Percentiles rank a stretch among this genome's conserved stretches.
These are phyloP conservation scores for Lachnum nothofagi DNA, from an alignment of 2,329 filamentous ascomycete species.

Conservation along the genomic window DNA sequence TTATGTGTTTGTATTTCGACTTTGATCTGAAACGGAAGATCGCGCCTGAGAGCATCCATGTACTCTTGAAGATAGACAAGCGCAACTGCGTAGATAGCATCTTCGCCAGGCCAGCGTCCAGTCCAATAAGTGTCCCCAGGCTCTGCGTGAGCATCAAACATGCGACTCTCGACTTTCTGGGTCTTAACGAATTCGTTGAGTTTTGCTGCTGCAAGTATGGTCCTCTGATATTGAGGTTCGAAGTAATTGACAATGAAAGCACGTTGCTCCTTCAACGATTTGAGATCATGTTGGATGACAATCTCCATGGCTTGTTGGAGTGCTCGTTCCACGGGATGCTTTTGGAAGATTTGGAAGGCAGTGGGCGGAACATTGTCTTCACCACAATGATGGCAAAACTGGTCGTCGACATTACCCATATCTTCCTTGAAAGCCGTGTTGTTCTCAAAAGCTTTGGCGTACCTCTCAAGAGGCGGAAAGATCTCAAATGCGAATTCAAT, in stretches of 20 bases:
- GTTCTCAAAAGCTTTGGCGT: neutral
- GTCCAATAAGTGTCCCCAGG: neutral
- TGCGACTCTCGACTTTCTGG: neutral
- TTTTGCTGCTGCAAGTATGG: neutral
- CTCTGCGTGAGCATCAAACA: neutral
- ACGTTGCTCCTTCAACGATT: neutral
- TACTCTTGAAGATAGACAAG: neutral
- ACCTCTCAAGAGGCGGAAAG: neutral
- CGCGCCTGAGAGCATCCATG: neutral
- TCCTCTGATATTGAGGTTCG: neutral
- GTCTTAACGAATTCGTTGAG: neutral
- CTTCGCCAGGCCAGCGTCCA: neutral
- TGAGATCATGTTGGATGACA: neutral
- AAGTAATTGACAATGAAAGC: neutral
- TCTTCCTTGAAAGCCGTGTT: neutral
- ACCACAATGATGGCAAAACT: too few species aligned
- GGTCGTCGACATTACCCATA: neutral
- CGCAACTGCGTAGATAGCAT: neutral
- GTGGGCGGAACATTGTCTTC: too few species aligned
- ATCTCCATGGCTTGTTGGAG: neutral
- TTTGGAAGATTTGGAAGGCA: neutral
- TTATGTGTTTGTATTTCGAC: neutral
- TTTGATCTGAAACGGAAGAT: neutral
- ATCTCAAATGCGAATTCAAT: slow-evolving; percentile 3
- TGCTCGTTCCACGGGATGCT: neutral